Conservation (phyloP, 495 filamentous ascomycete genomes). For the Barbatosphaeria neglecta region DNA sequence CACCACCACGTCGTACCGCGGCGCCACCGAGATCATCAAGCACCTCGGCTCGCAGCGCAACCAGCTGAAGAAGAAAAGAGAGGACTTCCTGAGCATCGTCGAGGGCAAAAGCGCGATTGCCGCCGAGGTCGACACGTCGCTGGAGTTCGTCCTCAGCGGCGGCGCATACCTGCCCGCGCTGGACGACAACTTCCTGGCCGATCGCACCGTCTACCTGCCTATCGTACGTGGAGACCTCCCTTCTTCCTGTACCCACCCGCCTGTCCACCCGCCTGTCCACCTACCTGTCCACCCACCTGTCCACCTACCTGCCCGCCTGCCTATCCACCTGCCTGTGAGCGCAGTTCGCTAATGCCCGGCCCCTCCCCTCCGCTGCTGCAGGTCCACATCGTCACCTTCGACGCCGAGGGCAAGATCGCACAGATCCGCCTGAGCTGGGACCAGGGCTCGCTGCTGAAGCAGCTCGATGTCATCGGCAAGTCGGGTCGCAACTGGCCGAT, state of each 20-base stretch:
- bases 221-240: constrained; percentile 49
- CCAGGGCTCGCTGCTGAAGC: constrained; percentile 83
- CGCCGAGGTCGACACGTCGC: constrained; percentile 66
- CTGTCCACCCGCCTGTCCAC: constrained; percentile 1
- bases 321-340: background rate
- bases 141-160: constrained; percentile 72
- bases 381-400: constrained; percentile 86
- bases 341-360: too few relatives aligned
- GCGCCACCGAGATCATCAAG: constrained; percentile 60
- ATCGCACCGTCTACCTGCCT: constrained; percentile 68
- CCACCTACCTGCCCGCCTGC: too few relatives aligned
- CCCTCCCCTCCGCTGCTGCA: constrained; percentile 19
- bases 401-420: constrained; percentile 60
- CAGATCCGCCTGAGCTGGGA: constrained; percentile 90
- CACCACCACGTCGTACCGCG: constrained; percentile 63
- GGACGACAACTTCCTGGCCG: constrained; percentile 88
- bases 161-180: constrained; percentile 80
- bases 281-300: background rate
- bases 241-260: constrained; percentile 1
- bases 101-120: constrained; percentile 59
- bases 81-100: constrained; percentile 59
- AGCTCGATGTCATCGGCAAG: constrained; percentile 84
- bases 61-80: constrained; percentile 65
- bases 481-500: constrained; percentile 89
- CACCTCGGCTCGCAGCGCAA: constrained; percentile 57